These are phyloP conservation scores for Wolfiporia cocos DNA, from an alignment of 1,284 basidiomycete genomes.

Conservation along the genomic window DNA sequence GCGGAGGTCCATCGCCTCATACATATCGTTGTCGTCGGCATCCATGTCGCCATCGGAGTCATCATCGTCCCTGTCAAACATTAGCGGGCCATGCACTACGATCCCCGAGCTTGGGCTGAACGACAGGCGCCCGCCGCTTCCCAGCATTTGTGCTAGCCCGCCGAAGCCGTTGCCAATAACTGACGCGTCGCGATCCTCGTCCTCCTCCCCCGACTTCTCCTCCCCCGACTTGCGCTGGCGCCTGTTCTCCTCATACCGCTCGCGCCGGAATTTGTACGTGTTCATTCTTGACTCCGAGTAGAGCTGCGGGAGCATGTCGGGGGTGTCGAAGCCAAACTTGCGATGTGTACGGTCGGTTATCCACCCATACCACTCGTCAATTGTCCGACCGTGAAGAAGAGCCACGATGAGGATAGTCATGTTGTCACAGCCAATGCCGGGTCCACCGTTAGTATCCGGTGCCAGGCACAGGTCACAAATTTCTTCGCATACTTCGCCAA, in stretches of 20 bases:
- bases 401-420: slow-evolving; percentile 97
- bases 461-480: slow-evolving; percentile 94
- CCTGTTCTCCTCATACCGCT: slow-evolving; percentile 40
- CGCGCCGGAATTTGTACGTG: slow-evolving; percentile 51
- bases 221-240: too few species aligned
- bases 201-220: too few species aligned
- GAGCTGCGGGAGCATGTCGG: slow-evolving; percentile 58
- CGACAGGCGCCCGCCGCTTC: slow-evolving; percentile 50
- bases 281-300: slow-evolving; percentile 57
- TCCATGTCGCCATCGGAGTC: slow-evolving; percentile 45
- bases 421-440: slow-evolving; percentile 97
- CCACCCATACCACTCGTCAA: slow-evolving; percentile 94
- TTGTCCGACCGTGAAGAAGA: slow-evolving; percentile 79
- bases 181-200: not conserved
- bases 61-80: slow-evolving; percentile 40
- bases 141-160: slow-evolving; percentile 34
- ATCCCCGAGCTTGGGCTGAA: slow-evolving; percentile 45
- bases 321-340: slow-evolving; percentile 69
- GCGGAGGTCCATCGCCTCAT: too few species aligned
- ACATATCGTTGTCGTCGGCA: slow-evolving; percentile 23
- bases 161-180: slow-evolving; percentile 7
- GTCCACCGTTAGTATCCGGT: slow-evolving; percentile 86
- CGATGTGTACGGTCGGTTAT: slow-evolving; percentile 79
- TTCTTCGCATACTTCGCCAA: slow-evolving; percentile 82
- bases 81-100: slow-evolving; percentile 7